A percentile compares a stretch with the other conserved stretches of the same genome.
phyloP scores from a whole-genome alignment of 164 flowering plant genomes.

The Nymphaea thermarum region DNA sequence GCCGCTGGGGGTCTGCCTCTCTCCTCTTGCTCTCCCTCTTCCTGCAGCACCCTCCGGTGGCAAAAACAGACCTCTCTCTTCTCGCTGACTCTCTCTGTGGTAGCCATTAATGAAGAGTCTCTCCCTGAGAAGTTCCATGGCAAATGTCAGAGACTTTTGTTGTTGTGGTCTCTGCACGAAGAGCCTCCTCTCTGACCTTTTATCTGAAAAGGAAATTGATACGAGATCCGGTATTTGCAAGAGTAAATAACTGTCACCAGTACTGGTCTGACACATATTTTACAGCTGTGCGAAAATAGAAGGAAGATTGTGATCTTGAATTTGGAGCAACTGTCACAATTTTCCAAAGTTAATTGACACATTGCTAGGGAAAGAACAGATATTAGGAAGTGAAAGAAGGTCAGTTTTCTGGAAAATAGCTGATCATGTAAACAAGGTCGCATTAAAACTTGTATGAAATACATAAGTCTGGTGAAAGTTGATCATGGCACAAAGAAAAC shows the following conservation, averaged over 20 bases:
- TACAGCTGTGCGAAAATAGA: slow-evolving; percentile 48
- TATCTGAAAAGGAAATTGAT: slow-evolving; percentile 5
- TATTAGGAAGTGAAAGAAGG: slow-evolving; percentile 6
- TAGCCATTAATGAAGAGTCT: too few relatives aligned
- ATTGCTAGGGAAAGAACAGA: slow-evolving; percentile 28
- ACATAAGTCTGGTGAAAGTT: slow-evolving; percentile 86
- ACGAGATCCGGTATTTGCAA: slow-evolving; percentile 74
- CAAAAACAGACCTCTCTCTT: too few relatives aligned
- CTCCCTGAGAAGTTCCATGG: too few relatives aligned
- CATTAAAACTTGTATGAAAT: slow-evolving; percentile 55
- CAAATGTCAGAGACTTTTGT: too few relatives aligned
- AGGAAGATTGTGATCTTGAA: slow-evolving; percentile 40
- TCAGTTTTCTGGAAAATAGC: slow-evolving; percentile 45
- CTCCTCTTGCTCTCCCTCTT: too few relatives aligned
- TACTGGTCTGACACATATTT: slow-evolving; percentile 55
- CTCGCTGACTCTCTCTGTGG: too few relatives aligned
- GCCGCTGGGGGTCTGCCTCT: too few relatives aligned
- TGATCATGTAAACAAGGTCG: slow-evolving; percentile 77
- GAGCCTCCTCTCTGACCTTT: too few relatives aligned
- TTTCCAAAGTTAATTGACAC: slow-evolving; percentile 49
- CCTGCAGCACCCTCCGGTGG: too few relatives aligned
- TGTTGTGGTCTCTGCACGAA: too few relatives aligned
- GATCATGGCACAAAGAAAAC: slow-evolving; percentile 69
- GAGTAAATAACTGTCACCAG: slow-evolving; percentile 31
- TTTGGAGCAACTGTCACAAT: slow-evolving; percentile 76